Evolutionary conservation across 2,329 filamentous ascomycete genomes (phyloP).

Genomic region (Cryphonectria japonica): DNA sequence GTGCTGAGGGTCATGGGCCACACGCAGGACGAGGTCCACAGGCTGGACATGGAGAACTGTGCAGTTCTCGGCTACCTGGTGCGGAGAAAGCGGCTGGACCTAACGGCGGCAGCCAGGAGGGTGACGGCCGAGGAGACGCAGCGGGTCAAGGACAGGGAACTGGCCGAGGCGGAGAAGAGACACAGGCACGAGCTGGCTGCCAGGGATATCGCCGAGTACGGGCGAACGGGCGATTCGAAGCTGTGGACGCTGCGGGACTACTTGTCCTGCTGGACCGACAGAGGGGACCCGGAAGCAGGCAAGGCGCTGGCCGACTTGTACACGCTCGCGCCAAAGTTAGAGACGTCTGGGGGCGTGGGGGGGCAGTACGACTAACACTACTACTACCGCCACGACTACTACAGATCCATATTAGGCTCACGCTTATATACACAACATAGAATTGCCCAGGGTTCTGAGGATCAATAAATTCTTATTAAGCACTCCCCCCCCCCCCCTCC

Average conservation of each 20-base stretch:
- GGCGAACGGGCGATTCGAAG: conserved; percentile 1
- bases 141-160: not conserved
- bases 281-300: conserved; percentile 6
- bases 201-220: conserved; percentile 6
- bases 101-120: not conserved
- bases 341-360: not conserved
- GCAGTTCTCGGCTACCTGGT: conserved; percentile 24
- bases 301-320: conserved; percentile 16
- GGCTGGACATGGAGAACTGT: conserved; percentile 19
- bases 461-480: not conserved
- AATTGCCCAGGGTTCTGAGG: not conserved
- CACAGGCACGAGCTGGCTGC: conserved; percentile 4
- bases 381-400: not conserved
- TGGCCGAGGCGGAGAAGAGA: conserved; percentile 16
- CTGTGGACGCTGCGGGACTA: conserved; percentile 14
- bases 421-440: not conserved
- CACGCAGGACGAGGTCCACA: conserved; percentile 3
- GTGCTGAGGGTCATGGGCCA: conserved; percentile 26
- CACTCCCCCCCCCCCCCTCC: no score
- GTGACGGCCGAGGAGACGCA: not conserved
- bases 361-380: not conserved
- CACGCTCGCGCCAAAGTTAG: conserved; percentile 7
- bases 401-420: not conserved
- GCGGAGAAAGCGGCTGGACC: not conserved
- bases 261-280: not conserved